A percentile compares a stretch with the other conserved stretches of the same genome.
Evolutionary conservation across 2,329 filamentous ascomycete species (phyloP).

Genomic region (Septoria linicola): DNA sequence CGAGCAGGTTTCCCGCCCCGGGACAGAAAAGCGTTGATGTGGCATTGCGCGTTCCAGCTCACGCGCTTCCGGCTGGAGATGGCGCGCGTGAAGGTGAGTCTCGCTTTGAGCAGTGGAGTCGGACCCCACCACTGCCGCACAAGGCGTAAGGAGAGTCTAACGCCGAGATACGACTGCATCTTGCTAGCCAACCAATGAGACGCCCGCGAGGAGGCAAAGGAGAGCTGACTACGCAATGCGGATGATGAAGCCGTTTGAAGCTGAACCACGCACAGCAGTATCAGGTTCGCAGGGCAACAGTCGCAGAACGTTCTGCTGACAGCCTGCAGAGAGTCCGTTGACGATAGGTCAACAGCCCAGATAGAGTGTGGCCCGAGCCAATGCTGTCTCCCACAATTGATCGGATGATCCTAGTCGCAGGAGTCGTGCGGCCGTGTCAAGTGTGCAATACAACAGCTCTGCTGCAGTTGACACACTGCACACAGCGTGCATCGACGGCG

Average conservation of each 20-base stretch:
- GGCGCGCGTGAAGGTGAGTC: background rate
- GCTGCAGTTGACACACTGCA: too few species aligned
- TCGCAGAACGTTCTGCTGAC: conserved; percentile 2
- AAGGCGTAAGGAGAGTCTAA: conserved; percentile 5
- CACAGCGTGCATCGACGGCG: too few species aligned
- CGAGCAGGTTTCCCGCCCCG: background rate
- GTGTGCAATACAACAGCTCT: too few species aligned
- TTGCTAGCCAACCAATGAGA: conserved; percentile 5
- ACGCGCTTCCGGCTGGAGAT: background rate
- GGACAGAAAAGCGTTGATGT: too few species aligned
- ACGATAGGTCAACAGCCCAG: too few species aligned
- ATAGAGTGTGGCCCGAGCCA: conserved; percentile 14
- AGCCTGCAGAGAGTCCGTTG: too few species aligned
- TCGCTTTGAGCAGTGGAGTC: too few species aligned
- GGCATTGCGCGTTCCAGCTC: too few species aligned
- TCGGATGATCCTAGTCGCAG: too few species aligned
- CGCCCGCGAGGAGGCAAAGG: conserved; percentile 2
- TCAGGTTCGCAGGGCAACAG: conserved; percentile 14
- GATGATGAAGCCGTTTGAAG: conserved; percentile 14
- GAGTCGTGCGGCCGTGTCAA: too few species aligned
- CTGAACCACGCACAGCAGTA: background rate
- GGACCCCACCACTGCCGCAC: too few species aligned
- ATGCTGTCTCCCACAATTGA: background rate
- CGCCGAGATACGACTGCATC: conserved; percentile 2
- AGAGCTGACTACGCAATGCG: background rate